Evolutionary conservation across 2,329 filamentous ascomycete genomes (phyloP), one percentile per base, ranked within the genome.

Genomic region (Calonectria pseudoturangicola): DNA sequence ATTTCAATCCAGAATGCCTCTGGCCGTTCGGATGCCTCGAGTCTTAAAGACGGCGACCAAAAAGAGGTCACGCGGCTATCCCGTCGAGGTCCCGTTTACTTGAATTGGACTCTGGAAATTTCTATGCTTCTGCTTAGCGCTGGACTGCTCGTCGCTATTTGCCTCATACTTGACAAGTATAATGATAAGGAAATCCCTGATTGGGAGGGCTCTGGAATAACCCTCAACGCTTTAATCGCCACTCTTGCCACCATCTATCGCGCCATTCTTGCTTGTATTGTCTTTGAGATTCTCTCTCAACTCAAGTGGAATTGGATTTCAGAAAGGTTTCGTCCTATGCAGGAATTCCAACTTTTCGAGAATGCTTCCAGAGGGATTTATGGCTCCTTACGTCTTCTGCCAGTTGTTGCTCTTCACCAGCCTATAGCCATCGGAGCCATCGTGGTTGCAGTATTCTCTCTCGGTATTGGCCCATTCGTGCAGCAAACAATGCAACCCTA

Each of bases 261-360:
- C n/a, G 70, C 56, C 4, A 45, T 62, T 7, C 12, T 72, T 9
- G 70, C 64, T 16, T 56, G 43, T 2, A 58, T 72, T 15, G 48
- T 47, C 9, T 68, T 72, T 33, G 65, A 72, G 16, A 64, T 72
- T 3, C n/a, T 72, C 13, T 58, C 65, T 12, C 70, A 72, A n/a
- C 36, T 68, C 10, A 72, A 72, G 48, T 72, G 70, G 70, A 33
- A 58, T 21, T 72, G 70, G 64, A 30, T 68, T 15, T 68, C 65
- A 1, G 62, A 27, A 1, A 9, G 48, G 16, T 68, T 56, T 16
- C 70, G 70, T 28, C 70, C 65, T 18, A 58, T 72, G 65, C 39
- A 41, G 30, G 51, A 71, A 13, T 10, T 71, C 13, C 62, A 71
- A 33, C 45, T 50, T 2, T 67, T 71, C 30, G 69, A 71, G 10